Percentiles rank a stretch among this genome's conserved stretches.
Evolutionary conservation across 1,284 basidiomycete genomes (phyloP).

Genomic region (Cryptococcus sp.): DNA sequence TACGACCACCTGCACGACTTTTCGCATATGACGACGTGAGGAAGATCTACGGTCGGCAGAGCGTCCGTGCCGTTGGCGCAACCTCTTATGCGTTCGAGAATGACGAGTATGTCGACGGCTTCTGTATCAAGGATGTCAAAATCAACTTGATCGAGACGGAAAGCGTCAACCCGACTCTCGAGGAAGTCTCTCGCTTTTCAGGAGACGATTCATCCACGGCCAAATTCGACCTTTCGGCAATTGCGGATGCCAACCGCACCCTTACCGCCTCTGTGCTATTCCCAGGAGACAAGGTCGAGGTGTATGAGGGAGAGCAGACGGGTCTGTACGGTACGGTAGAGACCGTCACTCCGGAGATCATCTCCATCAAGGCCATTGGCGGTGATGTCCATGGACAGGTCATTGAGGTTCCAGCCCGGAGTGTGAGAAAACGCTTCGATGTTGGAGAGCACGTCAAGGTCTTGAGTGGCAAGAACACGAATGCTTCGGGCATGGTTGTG

Average conservation of each 20-base stretch:
- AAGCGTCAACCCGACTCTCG: conserved; percentile 90
- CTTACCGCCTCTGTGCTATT: conserved; percentile 76
- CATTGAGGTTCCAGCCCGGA: conserved; percentile 78
- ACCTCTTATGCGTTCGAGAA: conserved; percentile 81
- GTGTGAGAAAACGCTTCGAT: conserved; percentile 92
- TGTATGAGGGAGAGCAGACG: conserved; percentile 93
- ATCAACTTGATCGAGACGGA: conserved; percentile 77
- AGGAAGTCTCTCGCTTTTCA: conserved; percentile 91
- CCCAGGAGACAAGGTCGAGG: conserved; percentile 95
- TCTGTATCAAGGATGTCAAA: conserved; percentile 95
- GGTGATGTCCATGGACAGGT: conserved; percentile 70
- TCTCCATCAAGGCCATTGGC: conserved; percentile 68
- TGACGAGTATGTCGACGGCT: conserved; percentile 92
- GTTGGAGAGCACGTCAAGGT: conserved; percentile 99
- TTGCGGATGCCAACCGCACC: conserved; percentile 49
- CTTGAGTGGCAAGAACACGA: conserved; percentile 89
- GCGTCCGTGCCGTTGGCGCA: conserved; percentile 64
- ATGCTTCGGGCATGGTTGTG: conserved; percentile 95
- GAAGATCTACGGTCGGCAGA: conserved; percentile 78
- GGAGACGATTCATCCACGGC: conserved; percentile 52
- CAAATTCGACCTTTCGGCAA: conserved; percentile 49
- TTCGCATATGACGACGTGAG: conserved; percentile 94
- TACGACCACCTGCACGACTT: conserved; percentile 81
- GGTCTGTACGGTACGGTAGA: conserved; percentile 91
- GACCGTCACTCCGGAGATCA: conserved; percentile 82